Evolutionary conservation across 2,329 filamentous ascomycete species (phyloP), one percentile per base, ranked within the genome.

Genomic region (Apiospora koreana): DNA sequence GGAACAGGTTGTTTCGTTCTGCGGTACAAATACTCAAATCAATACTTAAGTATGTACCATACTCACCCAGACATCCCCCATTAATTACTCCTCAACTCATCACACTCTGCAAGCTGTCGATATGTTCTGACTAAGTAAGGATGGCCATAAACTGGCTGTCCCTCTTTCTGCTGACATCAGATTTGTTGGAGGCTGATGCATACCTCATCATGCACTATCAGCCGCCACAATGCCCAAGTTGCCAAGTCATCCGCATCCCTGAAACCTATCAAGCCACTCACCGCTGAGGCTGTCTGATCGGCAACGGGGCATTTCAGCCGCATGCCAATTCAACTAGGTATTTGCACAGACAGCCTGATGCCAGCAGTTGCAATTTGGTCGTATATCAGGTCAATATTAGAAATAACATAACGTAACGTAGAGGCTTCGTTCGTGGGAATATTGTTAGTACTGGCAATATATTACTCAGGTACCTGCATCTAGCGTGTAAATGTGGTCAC

Each of bases 161-260:
- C 35, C 9, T 38, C 54, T 62, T 35, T 21, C 6, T 10, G 54
- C 31, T 62, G 54, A 62, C 54, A 38, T 62, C 28, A n/a, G 31
- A 38, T 62, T 62, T 54, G 54, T 62, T 62, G 54, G 54, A 62
- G 54, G 31, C 38, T 62, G 31, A 62, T 38, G 31, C 54, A 31
- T 35, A 21, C n/a, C n/a, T n/a, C 54, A n/a, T 62, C 54, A 62
- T 62, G 54, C 54, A 38, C 54, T 23, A 62, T 62, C 54, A 62
- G 54, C 54, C 54, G 54, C 54, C 54, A 62, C 54, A 62, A 62
- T 62, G 54, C 31, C 54, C 54, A 62, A 58, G 50, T n/a, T 28
- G 35, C 54, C 54, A 62, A 58, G 50, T n/a, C 50, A 58, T 31
- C 25, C 16, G 16, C 50, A 58, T 58, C 50, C 50, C 50, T 58